Percentiles rank a stretch among this genome's conserved stretches.
These are phyloP conservation scores for Solanum aculeatissimum DNA, from an alignment of 305 asterid genomes.

Conservation along the genomic window DNA sequence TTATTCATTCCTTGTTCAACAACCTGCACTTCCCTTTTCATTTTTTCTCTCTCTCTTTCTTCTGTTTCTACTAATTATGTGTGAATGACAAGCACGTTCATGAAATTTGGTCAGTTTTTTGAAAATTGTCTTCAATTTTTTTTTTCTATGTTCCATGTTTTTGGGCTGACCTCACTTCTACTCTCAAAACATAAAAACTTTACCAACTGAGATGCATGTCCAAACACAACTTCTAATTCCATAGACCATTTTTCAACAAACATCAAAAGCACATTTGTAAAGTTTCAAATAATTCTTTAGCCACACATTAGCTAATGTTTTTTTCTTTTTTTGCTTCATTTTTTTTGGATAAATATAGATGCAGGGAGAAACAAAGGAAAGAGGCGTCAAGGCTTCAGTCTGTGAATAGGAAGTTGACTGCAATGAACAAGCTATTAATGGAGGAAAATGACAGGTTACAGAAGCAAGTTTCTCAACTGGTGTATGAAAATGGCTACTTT, in stretches of 20 bases:
- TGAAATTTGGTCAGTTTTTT: not conserved
- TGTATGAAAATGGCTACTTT: slow-evolving; percentile 38
- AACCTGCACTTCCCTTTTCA: not conserved
- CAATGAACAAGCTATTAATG: slow-evolving; percentile 51
- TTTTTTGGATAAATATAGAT: slow-evolving; percentile 17
- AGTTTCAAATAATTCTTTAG: not conserved
- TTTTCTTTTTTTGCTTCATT: not conserved
- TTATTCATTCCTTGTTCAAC: not conserved
- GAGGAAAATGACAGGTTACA: slow-evolving; percentile 47
- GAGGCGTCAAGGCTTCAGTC: slow-evolving; percentile 43
- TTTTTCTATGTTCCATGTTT: not conserved
- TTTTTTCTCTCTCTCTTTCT: not conserved
- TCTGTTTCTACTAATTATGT: not conserved
- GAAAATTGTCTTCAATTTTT: not conserved
- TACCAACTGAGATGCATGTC: not conserved
- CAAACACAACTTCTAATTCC: not conserved
- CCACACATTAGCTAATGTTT: not conserved
- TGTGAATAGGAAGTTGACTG: slow-evolving; percentile 46
- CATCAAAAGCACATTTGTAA: not conserved
- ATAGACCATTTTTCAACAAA: not conserved
- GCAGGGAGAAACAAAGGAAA: slow-evolving; percentile 48
- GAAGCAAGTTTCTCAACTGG: slow-evolving; percentile 47
- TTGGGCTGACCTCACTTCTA: not conserved
- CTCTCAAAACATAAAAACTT: too few relatives aligned
- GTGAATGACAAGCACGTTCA: not conserved